A percentile compares a stretch with the other conserved stretches of the same genome.
phyloP scores from a whole-genome alignment of 495 filamentous ascomycete species.

The Xylaria flabelliformis region DNA sequence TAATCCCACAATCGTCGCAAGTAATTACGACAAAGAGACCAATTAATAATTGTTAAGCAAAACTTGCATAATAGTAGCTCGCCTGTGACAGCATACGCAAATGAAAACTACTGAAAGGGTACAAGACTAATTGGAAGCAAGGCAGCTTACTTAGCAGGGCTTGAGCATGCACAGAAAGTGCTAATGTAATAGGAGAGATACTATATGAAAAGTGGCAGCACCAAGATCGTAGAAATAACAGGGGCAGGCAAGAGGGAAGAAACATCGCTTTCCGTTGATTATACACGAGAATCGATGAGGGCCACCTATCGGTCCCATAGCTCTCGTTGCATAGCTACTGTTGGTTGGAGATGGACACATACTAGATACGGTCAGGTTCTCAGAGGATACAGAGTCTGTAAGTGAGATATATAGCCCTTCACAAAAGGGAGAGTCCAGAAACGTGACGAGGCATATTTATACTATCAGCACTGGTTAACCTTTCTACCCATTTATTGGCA shows the following conservation, averaged over 20 bases:
- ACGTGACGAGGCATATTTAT: background rate
- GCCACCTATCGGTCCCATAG: background rate
- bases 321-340: background rate
- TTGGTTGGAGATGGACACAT: background rate
- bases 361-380: background rate
- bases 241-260: background rate
- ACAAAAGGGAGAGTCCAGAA: background rate
- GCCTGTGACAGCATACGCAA: background rate
- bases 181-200: background rate
- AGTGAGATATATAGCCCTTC: background rate
- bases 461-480: conserved; percentile 6
- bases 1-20: no score
- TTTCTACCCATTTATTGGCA: background rate
- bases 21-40: no score
- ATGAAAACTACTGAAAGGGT: background rate
- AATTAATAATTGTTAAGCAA: background rate
- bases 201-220: background rate
- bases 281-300: background rate
- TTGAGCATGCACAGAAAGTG: background rate
- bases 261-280: background rate
- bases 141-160: background rate
- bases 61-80: background rate
- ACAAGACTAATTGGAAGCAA: background rate
- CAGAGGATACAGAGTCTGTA: background rate
- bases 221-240: background rate